Base-by-base conservation (phyloP, 2,329 filamentous ascomycete genomes). In the Amauroascus niger region DNA sequence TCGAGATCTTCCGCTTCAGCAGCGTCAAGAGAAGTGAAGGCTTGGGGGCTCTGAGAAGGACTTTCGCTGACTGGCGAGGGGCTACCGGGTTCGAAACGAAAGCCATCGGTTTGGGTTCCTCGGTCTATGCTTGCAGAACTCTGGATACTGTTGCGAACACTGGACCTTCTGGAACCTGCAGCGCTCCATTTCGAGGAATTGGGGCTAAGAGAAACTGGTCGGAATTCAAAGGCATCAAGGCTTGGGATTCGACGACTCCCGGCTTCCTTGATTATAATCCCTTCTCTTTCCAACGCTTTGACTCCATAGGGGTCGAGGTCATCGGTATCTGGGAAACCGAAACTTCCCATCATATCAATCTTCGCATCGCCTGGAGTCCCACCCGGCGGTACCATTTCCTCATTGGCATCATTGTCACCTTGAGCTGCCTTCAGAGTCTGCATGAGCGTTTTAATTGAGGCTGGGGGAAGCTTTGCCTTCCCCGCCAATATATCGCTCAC, bases 291-390 rank as follows among this genome's bases (percentile, higher is more conserved):
- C n/a, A 97, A 73, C 6, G 91, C 90, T 59, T 90, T 79, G 24
- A 96, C 86, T 22, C 91, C 91, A 64, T 87, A 97, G 0, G 91
- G 91, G 66, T 97, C 91, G 0, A 90, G 89, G 62, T 97, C 91
- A 52, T 89, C 82, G 2, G 75, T 71, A 58, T 84, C 82, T 0
- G 88, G 89, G 14, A 95, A 75, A 1, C 90, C 90, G 70, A 96
- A 95, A 1, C 73, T 72, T 28, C 75, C 66, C 47, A 79, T 62
- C 45, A 58, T 60, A 52, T 71, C 68, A 4, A 86, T 62, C 40
- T 84, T 78, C 52, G 76, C 82, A 64, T 97, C 91, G 50, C 84
- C 84, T 0, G 91, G 91, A 0, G 88, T 81, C 11, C 86, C 83
- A 6, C 82, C 79, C 6, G 76, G 75, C 13, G 83, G 81, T 49